Evolutionary conservation across 495 filamentous ascomycete species (phyloP), one percentile per base, ranked within the genome.

Genomic region (Letharia columbiana): DNA sequence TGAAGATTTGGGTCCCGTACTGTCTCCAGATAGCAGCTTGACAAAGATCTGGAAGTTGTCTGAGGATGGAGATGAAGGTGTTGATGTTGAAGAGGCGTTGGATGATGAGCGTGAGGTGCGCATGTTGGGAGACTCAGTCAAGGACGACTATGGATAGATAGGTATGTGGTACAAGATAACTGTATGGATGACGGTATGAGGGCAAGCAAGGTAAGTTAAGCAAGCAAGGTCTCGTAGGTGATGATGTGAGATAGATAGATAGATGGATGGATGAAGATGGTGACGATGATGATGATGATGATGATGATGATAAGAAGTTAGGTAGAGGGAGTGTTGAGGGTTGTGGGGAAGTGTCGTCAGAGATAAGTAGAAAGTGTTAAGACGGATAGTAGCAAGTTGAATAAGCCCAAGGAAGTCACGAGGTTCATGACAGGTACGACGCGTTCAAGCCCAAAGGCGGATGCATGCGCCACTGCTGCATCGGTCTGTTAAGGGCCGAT

Each of bases 11-110:
- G 18, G 47, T 61, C n/a, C 56, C 68, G 57, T 67, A 72, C 71
- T 71, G 37, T 73, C 71, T 49, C 71, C 71, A 9, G 67, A 68
- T 20, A 71, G 65, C 37, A 73, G 71, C 62, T 73, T 73, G 49
- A 73, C 69, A 37, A 73, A 71, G 31, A 73, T 61, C 15, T 66
- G 64, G n/a, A 64, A 65, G 56, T 52, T 71, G 33, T 67, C 67
- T 15, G 64, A 40, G 31, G 66, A 49, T 59, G 60, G 18, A 8
- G 63, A 33, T 15, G 66, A 62, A 33, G 65, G 56, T 23, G 59
- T 52, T 20, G 69, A 67, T 17, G 57, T 52, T n/a, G 68, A 54
- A 18, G 70, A 71, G 49, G 67, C 66, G 64, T 50, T 63, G 10
- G 69, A 72, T 33, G 70, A 68, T 9, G 70, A 72, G 61, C 71